Evolutionary conservation across 768 basidiomycete genomes (phyloP), one percentile per base, ranked within the genome.

Genomic region (Cystofilobasidium capitatum): DNA sequence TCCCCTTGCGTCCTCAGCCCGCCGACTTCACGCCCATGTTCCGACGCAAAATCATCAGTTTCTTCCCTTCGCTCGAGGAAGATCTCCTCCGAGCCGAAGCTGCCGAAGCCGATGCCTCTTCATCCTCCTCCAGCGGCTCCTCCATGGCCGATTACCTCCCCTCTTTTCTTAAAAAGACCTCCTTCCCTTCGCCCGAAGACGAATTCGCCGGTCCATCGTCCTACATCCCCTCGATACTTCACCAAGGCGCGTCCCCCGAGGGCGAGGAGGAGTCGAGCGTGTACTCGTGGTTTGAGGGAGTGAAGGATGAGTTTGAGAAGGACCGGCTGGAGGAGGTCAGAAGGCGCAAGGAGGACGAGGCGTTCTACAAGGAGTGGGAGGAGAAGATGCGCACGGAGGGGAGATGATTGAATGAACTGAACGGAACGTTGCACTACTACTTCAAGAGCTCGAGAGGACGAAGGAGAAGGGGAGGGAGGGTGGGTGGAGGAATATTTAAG

Each of bases 21-120:
- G 58, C 57, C 17, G 57, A 66, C 36, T 66, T 66, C 45, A 58
- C 57, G 13, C 65, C 65, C 22, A 37, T 59, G 36, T 49, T 66
- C 44, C 39, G 58, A 22, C 45, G 29, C 20, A 66, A 59, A 29
- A 55, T 66, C 42, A 31, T 24, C 33, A 16, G 26, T 17, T 26
- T 59, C 47, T 51, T 66, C 57, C 65, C 65, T 8, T 49, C 65
- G 24, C 58, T 66, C 44, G 42, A 51, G 2, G n/a, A 51, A 17
- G 37, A 39, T 7, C 51, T 64, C 13, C 39, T 61, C 29, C 51
- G 51, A 2, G 51, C 51, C 31, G 51, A 55, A 31, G 51, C 51
- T 16, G 51, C 47, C 47, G 47, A 22, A 22, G 47, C 51, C 33
- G 26, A 26, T 33, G 26, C 51, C n/a, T 8, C 51, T n/a, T 3